Evolutionary conservation across 1,139 yeast species (phyloP).

Genomic region (Martiniozyma asiatica): DNA sequence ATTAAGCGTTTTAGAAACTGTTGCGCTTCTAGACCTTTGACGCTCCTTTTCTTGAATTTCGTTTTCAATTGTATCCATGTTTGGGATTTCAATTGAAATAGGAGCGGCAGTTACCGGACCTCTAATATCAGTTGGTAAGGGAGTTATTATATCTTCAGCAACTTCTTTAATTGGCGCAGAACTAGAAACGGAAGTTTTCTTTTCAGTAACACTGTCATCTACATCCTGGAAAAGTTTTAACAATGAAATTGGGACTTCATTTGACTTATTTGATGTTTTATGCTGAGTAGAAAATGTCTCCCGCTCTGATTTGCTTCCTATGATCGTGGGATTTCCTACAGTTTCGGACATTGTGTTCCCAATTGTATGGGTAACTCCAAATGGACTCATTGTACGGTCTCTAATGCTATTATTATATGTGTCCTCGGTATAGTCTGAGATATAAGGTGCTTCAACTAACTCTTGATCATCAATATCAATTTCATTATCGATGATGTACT

Average conservation of each 20-base stretch:
- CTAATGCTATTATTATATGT: constrained; percentile 8
- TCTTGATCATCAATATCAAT: constrained; percentile 24
- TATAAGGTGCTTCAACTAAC: constrained; percentile 4
- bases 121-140: constrained; percentile 2
- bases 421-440: constrained; percentile 24
- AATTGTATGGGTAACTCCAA: constrained; percentile 12
- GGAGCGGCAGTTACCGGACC: constrained; percentile 25
- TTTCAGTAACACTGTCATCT: not conserved
- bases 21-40: constrained; percentile 36
- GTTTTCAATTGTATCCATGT: constrained; percentile 24
- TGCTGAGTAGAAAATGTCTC: constrained; percentile 3
- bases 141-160: constrained; percentile 9
- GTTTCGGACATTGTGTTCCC: constrained; percentile 13
- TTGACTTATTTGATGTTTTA: constrained; percentile 14
- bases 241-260: constrained; percentile 61
- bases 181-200: not conserved
- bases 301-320: constrained; percentile 3
- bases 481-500: constrained; percentile 55
- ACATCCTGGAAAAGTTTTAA: constrained; percentile 49
- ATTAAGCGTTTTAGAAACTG: constrained; percentile 12
- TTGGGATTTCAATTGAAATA: constrained; percentile 49
- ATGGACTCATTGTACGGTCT: constrained; percentile 10
- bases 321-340: constrained; percentile 17
- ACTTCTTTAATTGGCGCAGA: constrained; percentile 1
- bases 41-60: constrained; percentile 25